phyloP scores from a whole-genome alignment of 2,329 filamentous ascomycete species.

The Elsinoe fawcettii region DNA sequence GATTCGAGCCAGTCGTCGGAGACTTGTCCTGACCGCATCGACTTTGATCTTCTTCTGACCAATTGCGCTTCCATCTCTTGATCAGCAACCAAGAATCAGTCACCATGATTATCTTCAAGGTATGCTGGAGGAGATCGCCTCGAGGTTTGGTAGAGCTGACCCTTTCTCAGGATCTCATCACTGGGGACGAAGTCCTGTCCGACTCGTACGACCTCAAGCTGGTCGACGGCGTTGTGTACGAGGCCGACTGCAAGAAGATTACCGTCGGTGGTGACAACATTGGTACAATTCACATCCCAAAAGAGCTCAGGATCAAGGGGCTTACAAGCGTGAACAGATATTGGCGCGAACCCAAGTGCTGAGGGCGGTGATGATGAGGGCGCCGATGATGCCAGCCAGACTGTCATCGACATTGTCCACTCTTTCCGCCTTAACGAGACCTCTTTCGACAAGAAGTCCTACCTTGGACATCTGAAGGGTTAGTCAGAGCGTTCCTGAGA shows the following conservation, averaged over 20 bases:
- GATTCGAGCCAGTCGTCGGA: slow-evolving; percentile 9
- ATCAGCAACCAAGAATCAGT: slow-evolving; percentile 23
- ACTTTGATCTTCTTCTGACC: slow-evolving; percentile 12
- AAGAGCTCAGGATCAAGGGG: not conserved
- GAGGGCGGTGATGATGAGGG: slow-evolving; percentile 65
- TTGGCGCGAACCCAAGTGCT: slow-evolving; percentile 92
- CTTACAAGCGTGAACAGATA: slow-evolving; percentile 50
- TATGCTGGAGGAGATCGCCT: slow-evolving; percentile 26
- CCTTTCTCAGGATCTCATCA: slow-evolving; percentile 67
- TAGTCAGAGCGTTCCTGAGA: not conserved
- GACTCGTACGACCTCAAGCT: slow-evolving; percentile 83
- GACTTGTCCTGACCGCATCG: slow-evolving; percentile 13
- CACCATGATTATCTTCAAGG: slow-evolving; percentile 54
- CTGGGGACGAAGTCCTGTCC: slow-evolving; percentile 91
- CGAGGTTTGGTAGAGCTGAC: slow-evolving; percentile 1
- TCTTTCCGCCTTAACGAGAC: slow-evolving; percentile 82
- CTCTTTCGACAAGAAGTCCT: slow-evolving; percentile 79
- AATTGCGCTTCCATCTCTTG: slow-evolving; percentile 17
- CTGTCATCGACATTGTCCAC: slow-evolving; percentile 88
- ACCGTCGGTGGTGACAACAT: slow-evolving; percentile 65
- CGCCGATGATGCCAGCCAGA: slow-evolving; percentile 59
- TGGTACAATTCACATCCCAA: slow-evolving; percentile 38
- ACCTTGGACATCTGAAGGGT: slow-evolving; percentile 80
- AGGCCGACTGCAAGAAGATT: slow-evolving; percentile 89
- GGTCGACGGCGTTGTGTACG: slow-evolving; percentile 72